These are phyloP conservation scores for Phalaenopsis equestris DNA, from an alignment of 106 monocot species.

Conservation along the genomic window DNA sequence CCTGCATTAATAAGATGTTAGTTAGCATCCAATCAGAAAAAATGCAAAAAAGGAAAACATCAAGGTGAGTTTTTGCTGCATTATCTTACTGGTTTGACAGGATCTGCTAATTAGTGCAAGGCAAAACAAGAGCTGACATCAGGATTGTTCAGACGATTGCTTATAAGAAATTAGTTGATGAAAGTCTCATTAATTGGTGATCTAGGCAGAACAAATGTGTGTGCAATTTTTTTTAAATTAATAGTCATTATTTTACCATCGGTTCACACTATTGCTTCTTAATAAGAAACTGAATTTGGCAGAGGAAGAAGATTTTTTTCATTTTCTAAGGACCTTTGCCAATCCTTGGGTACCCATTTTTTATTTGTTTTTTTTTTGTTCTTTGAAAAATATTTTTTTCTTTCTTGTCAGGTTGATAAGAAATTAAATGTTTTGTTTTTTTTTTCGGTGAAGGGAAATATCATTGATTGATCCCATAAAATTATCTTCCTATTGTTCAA, in stretches of 20 bases:
- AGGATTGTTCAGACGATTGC: neutral
- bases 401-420: too few relatives aligned
- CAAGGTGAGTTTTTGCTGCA: slow-evolving; percentile 79
- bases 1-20: slow-evolving; percentile 31
- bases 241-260: slow-evolving; percentile 12
- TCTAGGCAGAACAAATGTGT: slow-evolving; percentile 59
- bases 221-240: slow-evolving; percentile 26
- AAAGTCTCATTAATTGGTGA: slow-evolving; percentile 31
- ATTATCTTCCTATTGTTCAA: too few relatives aligned
- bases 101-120: slow-evolving; percentile 15
- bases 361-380: slow-evolving; percentile 7
- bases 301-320: neutral
- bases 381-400: too few relatives aligned
- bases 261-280: neutral
- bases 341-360: neutral
- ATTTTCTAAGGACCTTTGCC: neutral
- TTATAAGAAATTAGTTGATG: neutral
- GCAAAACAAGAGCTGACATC: neutral
- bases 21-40: neutral
- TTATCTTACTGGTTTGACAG: slow-evolving; percentile 19
- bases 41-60: slow-evolving; percentile 23
- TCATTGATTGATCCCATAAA: too few relatives aligned
- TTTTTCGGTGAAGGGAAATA: too few relatives aligned
- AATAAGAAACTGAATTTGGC: neutral
- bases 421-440: too few relatives aligned